Evolutionary conservation across 768 basidiomycete genomes (phyloP).

Genomic region (Russula ochroleuca): DNA sequence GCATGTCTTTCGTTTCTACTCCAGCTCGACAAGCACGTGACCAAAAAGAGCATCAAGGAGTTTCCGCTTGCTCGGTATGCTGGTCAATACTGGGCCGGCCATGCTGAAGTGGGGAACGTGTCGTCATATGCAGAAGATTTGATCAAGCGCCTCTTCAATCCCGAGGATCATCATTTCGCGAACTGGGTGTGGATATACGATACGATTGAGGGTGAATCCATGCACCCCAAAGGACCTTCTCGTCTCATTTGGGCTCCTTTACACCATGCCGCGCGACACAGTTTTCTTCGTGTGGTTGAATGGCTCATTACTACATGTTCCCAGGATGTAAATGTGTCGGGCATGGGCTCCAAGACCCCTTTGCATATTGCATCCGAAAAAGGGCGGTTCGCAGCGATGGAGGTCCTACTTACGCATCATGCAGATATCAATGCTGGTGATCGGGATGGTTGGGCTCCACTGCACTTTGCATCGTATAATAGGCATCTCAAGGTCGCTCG

Average conservation of each 20-base stretch:
- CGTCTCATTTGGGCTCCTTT: neutral
- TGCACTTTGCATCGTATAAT: neutral
- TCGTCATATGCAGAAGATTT: neutral
- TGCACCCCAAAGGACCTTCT: too few relatives aligned
- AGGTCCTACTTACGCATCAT: neutral
- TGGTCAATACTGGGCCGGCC: neutral
- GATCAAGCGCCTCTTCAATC: neutral
- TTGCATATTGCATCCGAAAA: neutral
- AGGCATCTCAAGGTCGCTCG: neutral
- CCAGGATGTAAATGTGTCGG: neutral
- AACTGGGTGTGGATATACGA: neutral
- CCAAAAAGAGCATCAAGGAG: neutral
- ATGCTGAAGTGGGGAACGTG: neutral
- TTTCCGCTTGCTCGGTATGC: slow-evolving; percentile 7
- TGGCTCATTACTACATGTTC: neutral
- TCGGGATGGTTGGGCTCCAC: neutral
- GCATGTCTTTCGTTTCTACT: neutral
- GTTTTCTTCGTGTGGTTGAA: neutral
- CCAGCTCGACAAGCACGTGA: neutral
- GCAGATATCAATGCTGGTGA: neutral
- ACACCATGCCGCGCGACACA: neutral
- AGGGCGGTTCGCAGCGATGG: neutral
- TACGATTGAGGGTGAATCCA: neutral
- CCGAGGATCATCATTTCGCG: neutral
- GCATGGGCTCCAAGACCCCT: neutral